phyloP scores from a whole-genome alignment of 2,329 filamentous ascomycete genomes.

The Hypoxylon sp. region DNA sequence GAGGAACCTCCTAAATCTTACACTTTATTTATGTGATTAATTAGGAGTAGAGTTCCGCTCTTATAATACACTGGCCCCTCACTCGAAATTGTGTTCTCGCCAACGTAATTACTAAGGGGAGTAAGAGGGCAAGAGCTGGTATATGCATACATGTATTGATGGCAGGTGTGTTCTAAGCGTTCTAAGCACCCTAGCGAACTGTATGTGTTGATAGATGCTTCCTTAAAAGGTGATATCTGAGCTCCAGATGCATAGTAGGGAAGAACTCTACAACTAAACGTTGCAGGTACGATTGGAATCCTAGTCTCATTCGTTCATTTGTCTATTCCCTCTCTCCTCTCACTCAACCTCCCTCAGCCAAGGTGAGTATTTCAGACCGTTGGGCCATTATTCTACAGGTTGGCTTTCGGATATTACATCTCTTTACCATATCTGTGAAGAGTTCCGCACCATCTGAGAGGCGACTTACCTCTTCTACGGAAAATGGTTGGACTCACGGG shows the following conservation, averaged over 20 bases:
- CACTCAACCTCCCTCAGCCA: neutral
- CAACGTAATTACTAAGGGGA: neutral
- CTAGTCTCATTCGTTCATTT: neutral
- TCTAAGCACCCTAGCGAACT: neutral
- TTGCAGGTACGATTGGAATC: neutral
- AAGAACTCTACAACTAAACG: neutral
- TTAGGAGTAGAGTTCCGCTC: neutral
- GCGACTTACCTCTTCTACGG: constrained; percentile 12
- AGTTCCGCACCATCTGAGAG: constrained; percentile 2
- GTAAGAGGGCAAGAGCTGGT: too few species aligned
- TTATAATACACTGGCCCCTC: neutral
- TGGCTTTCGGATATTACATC: neutral
- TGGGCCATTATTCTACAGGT: neutral
- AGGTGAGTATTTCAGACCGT: neutral
- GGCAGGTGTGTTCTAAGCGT: too few species aligned
- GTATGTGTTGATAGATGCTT: neutral
- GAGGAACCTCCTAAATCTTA: too few species aligned
- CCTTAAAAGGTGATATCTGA: neutral
- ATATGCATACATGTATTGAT: too few species aligned
- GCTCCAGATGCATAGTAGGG: neutral
- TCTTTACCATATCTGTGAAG: neutral
- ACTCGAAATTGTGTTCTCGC: neutral
- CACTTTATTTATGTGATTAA: neutral
- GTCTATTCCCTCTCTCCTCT: neutral
- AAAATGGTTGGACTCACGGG: constrained; percentile 49